Evolutionary conservation across 306 rosid genomes (phyloP).

Genomic region (Cyamopsis tetragonoloba): DNA sequence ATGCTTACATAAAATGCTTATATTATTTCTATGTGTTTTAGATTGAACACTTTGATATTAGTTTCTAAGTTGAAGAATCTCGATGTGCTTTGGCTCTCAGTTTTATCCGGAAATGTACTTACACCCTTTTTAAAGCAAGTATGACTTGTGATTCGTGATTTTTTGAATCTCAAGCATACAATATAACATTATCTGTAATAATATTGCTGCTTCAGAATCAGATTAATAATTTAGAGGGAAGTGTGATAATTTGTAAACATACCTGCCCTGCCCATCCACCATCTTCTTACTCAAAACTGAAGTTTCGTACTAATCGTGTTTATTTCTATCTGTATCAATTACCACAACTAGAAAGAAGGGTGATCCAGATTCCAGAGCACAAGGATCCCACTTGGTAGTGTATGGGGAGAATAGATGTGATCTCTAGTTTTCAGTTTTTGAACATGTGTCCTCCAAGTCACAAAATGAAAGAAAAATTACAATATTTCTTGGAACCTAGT

Average conservation of each 20-base stretch:
- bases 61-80: conserved; percentile 6
- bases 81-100: background rate
- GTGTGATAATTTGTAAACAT: background rate
- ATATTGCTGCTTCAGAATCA: background rate
- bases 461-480: background rate
- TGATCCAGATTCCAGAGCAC: too few species aligned
- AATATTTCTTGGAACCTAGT: background rate
- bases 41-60: background rate
- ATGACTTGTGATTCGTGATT: background rate
- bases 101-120: background rate
- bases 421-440: too few species aligned
- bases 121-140: background rate
- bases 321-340: background rate
- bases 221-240: background rate
- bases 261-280: background rate
- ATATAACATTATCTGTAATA: background rate
- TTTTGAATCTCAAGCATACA: background rate
- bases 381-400: too few species aligned
- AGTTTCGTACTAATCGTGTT: background rate
- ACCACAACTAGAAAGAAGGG: background rate
- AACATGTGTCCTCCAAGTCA: too few species aligned
- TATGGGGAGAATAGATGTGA: too few species aligned
- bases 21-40: background rate
- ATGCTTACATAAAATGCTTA: background rate
- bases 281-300: background rate